Conservation (phyloP, 1,139 yeast genomes). For the Waltiozyma sp. region DNA sequence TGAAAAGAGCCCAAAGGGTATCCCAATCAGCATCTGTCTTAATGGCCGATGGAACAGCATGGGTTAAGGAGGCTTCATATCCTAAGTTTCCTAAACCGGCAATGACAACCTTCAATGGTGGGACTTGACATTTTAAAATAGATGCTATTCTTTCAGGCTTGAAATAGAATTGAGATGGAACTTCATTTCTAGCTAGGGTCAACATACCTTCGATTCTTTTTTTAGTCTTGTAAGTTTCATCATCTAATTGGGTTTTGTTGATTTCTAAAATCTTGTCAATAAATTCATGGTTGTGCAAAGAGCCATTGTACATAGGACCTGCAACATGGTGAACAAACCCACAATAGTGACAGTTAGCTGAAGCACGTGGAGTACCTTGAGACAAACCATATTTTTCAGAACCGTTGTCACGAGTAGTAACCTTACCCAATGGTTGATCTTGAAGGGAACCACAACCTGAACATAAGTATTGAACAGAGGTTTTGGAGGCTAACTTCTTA, state of each 20-base stretch:
- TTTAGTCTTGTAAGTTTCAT: slow-evolving; percentile 57
- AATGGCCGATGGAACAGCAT: slow-evolving; percentile 74
- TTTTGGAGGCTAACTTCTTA: slow-evolving; percentile 58
- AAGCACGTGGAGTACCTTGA: slow-evolving; percentile 40
- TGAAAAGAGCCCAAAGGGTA: slow-evolving; percentile 59
- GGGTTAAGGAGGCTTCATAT: slow-evolving; percentile 72
- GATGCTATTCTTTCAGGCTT: slow-evolving; percentile 70
- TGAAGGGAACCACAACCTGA: slow-evolving; percentile 73
- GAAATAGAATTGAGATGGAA: slow-evolving; percentile 69
- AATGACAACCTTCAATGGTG: slow-evolving; percentile 59
- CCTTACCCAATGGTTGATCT: slow-evolving; percentile 66
- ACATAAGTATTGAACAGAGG: slow-evolving; percentile 77
- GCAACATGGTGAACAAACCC: slow-evolving; percentile 62
- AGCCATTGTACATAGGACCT: slow-evolving; percentile 96
- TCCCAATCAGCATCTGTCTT: slow-evolving; percentile 89
- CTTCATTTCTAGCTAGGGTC: slow-evolving; percentile 66
- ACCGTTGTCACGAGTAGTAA: slow-evolving; percentile 29
- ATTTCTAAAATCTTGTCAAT: slow-evolving; percentile 50
- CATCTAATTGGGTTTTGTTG: slow-evolving; percentile 35
- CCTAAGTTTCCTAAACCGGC: slow-evolving; percentile 86
- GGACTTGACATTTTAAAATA: slow-evolving; percentile 70
- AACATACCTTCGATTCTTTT: slow-evolving; percentile 89
- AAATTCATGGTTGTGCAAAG: slow-evolving; percentile 58
- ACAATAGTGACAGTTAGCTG: slow-evolving; percentile 57
- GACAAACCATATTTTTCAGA: slow-evolving; percentile 42